Evolutionary conservation across 176 grass and related monocot genomes (phyloP), one percentile per base, ranked within the genome.

Genomic region (Triticum turgidum): DNA sequence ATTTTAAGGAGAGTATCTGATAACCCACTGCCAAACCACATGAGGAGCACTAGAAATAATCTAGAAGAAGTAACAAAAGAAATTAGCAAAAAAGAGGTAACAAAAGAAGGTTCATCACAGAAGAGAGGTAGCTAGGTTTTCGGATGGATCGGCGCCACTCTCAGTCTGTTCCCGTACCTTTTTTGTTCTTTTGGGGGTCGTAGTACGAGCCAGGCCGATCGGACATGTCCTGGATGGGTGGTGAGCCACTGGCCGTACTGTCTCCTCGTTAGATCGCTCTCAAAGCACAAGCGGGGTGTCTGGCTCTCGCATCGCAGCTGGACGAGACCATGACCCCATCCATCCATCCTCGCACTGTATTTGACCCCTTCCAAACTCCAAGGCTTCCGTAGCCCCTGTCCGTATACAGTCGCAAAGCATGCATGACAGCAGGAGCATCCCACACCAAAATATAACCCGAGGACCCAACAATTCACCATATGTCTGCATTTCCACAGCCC

Each of bases 401-500:
- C 75, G 67, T 65, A 73, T 62, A 73, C 67, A 41, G 42, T 51
- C 44, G 39, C 22, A 75, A 5, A 79, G 52, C 51, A 77, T 24
- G 80, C 56, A 4, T 59, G 56, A 21, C 56, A 59, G 56, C 56
- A 59, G 6, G 56, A 29, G 42, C 65, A 10, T 22, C 86, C 38
- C 72, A 49, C 41, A 41, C 56, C 2, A 59, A 59, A 59, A 0
- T 18, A 17, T 51, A 17, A 21, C 12, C 12, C 11, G 59, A 89
- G 71, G 41, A 6, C 27, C 59, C 12, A 45, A 39, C 22, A 49
- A 11, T 61, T 24, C 11, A 76, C 17, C 88, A 86, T 81, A 69
- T 85, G 61, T 81, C 88, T 61, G 39, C 34, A 85, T 85, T 61
- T 89, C 61, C 24, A 39, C 52, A 73, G 64, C 45, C 37, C 64